Evolutionary conservation across 169 alveolate genomes (phyloP), one percentile per base, ranked within the genome.

Genomic region (Eimeria maxima): DNA sequence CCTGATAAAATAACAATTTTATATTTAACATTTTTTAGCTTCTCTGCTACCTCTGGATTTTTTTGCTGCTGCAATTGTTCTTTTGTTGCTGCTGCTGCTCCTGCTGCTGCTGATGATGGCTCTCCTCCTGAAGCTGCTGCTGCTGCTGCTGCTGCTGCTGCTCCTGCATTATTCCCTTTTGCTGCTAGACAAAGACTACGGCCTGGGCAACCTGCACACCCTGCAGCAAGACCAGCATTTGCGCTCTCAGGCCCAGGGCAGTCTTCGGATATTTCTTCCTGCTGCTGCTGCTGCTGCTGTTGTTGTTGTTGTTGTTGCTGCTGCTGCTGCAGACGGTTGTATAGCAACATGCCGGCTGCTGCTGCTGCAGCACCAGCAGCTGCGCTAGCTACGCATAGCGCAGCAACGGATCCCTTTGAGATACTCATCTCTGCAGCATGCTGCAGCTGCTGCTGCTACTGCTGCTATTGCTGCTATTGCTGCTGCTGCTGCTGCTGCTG

Each of bases 151-250:
- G 81, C 89, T 10, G 94, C 96, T 5, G 96, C 96, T n/a, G 93
- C 97, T 65, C 96, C 60, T 88, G 84, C 90, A 93, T 97, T 78
- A 93, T 87, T 57, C 55, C 60, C 53, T 71, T n/a, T 45, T 44
- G 95, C 98, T 93, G 90, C 89, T 10, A 93, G 3, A 94, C 99
- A 99, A 10, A 98, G 96, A 18, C 96, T 96, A 78, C 99, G 98
- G 94, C 99, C 99, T 18, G 99, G 99, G 95, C 99, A 99, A 45
- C 99, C 99, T 63, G 97, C 99, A 95, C 99, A 99, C 4, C 99
- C 98, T n/a, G 97, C 98, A 22, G 99, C 98, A 71, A 97, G 97
- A 6, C 99, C 99, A 29, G 97, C 97, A 3, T 65, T 80, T 44
- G 73, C 97, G 53, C 96, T 90, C 86, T 90, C 95, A 18, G 90